phyloP scores from a whole-genome alignment of 345 rosid genomes.

The Arabidopsis suecica region DNA sequence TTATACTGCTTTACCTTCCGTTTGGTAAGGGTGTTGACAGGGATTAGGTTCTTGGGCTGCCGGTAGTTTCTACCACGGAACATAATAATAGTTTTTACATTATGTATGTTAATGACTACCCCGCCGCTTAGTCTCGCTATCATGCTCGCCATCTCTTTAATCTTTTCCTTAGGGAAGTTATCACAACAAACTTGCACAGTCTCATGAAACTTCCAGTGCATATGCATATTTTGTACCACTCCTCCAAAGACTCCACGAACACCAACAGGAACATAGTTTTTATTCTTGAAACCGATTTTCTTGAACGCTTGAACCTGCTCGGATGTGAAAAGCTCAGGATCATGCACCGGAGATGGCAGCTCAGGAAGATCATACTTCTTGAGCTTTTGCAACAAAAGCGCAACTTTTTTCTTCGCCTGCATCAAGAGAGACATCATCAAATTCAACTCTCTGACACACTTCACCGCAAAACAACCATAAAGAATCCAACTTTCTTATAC shows the following conservation, averaged over 20 bases:
- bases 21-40: slow-evolving; percentile 94
- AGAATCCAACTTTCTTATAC: neutral
- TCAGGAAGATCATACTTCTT: slow-evolving; percentile 95
- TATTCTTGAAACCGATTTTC: slow-evolving; percentile 90
- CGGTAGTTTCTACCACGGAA: slow-evolving; percentile 97
- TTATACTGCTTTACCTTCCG: slow-evolving; percentile 66
- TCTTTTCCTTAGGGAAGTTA: slow-evolving; percentile 90
- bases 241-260: slow-evolving; percentile 99
- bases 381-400: slow-evolving; percentile 85
- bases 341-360: slow-evolving; percentile 82
- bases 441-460: neutral
- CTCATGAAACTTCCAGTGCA: slow-evolving; percentile 99
- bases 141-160: slow-evolving; percentile 96
- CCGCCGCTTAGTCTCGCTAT: slow-evolving; percentile 93
- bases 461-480: too few species aligned
- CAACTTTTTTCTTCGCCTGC: slow-evolving; percentile 97
- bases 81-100: slow-evolving; percentile 95
- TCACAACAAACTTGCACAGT: slow-evolving; percentile 97
- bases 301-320: slow-evolving; percentile 88
- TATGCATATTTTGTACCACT: slow-evolving; percentile 97
- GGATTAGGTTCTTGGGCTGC: slow-evolving; percentile 90
- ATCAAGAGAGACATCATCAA: slow-evolving; percentile 3
- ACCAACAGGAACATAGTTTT: slow-evolving; percentile 95
- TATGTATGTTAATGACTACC: slow-evolving; percentile 78
- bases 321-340: slow-evolving; percentile 83